Conservation (phyloP, 2,329 filamentous ascomycete species). For the Bipolaris sorokiniana region DNA sequence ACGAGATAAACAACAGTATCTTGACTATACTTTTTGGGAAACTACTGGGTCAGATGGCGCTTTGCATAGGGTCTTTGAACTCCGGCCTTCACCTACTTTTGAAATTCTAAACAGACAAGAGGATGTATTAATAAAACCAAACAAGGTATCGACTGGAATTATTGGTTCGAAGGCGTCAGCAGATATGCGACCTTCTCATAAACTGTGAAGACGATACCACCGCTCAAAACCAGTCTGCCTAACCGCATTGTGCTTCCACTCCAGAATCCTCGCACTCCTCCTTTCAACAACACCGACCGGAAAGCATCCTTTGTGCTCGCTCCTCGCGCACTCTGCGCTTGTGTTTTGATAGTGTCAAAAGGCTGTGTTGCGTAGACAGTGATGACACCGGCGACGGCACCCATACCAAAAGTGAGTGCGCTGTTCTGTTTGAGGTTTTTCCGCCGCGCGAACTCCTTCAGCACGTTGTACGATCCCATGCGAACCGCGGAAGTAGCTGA, state of each 20-base stretch:
- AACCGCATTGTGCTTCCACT: slow-evolving; percentile 40
- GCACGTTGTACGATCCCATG: slow-evolving; percentile 58
- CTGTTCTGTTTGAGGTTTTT: slow-evolving; percentile 31
- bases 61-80: no score
- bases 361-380: slow-evolving; percentile 54
- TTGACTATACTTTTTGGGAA: no score
- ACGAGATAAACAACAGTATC: no score
- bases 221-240: slow-evolving; percentile 38
- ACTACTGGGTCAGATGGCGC: no score
- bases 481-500: slow-evolving; percentile 56
- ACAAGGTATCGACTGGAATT: background rate
- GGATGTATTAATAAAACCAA: background rate
- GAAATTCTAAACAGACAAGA: no score
- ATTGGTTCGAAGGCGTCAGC: slow-evolving; percentile 11
- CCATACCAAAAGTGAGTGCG: slow-evolving; percentile 34
- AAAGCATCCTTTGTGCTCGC: slow-evolving; percentile 35
- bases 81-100: background rate
- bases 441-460: slow-evolving; percentile 46
- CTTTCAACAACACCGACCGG: slow-evolving; percentile 27
- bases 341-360: slow-evolving; percentile 53
- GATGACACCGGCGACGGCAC: slow-evolving; percentile 37
- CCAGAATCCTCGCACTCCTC: slow-evolving; percentile 38
- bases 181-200: slow-evolving; percentile 38
- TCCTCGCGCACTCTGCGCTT: slow-evolving; percentile 44
- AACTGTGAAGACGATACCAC: slow-evolving; percentile 42